Base-by-base conservation (phyloP, 2,329 filamentous ascomycete species). In the Colletotrichum liriopes region DNA sequence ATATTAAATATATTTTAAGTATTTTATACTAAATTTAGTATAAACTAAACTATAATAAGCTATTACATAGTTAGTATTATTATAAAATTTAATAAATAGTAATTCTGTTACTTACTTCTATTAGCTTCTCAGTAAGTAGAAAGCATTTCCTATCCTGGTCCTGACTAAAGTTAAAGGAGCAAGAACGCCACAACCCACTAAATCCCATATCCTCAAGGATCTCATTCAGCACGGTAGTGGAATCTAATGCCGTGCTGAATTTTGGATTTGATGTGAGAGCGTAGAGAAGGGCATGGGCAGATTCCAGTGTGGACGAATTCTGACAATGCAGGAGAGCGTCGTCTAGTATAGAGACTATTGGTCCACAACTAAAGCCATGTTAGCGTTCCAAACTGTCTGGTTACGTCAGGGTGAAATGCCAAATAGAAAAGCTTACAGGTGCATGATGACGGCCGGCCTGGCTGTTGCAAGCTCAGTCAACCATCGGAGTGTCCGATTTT, bases 301-400 rank as follows among this genome's bases (percentile, higher is more conserved):
- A 86, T 76, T 89, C 87, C 7, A 93, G 81, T 1, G 90, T 90
- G 2, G 82, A 80, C 4, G 88, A 84, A 77, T 90, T 91, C 76
- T 93, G 91, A 59, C 90, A 90, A 75, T 91, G 88, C n/a, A 89
- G 78, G 65, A 93, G 81, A 1, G 92, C 84, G 58, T 91, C 88
- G 74, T 93, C 90, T 0, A 93, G 82, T 29, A 92, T 86, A 1
- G 85, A 82, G 9, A 87, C 84, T 59, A 93, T 86, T 2, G 88
- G 87, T 7, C 87, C 86, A 72, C 85, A 89, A 49, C 89, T 91
- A 65, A 32, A 43, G 41, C 26, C 56, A 16, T 64, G 73, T 76
- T 54, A 76, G 74, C 76, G 73, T 76, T 74, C 20, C 65, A 70
- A 11, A 41, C 37, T 62, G 47, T 14, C 12, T 39, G 32, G 5